Evolutionary conservation across 2,329 filamentous ascomycete genomes (phyloP), one percentile per base, ranked within the genome.

Genomic region (Botrytis galanthina): DNA sequence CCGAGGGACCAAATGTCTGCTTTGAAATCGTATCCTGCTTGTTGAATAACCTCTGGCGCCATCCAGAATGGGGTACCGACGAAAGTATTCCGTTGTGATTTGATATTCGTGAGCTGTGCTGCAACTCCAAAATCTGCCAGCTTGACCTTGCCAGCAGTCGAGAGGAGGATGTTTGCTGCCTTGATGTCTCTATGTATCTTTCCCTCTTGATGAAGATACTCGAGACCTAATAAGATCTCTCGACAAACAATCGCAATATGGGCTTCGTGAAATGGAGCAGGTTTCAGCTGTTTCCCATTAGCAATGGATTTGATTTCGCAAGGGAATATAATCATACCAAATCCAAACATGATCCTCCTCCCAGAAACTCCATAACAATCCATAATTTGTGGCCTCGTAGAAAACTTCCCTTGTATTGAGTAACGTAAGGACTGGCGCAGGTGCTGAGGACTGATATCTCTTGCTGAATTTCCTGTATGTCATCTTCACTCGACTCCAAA

Each of bases 361-460:
- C 96, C 18, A 99, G 86, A 81, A 92, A 99, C 83, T 99, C 96
- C 96, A 99, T 99, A 74, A 98, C 94, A 81, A 99, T 99, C 96
- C 96, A 99, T 86, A 99, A 85, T 84, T 98, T 99, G 82, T 95
- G 93, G 39, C 96, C 96, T 78, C 93, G 90, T n/a, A 98, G 88
- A 82, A 98, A 99, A 81, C 95, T 98, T 35, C 93, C 93, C 82
- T 95, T 97, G 87, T 99, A 99, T 81, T 97, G 93, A 26, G 96
- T 98, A 78, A 99, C 94, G 82, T 92, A 97, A 66, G 93, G 92
- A 81, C 95, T 98, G 78, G 93, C 92, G 85, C 96, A 99, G 71
- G 96, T 98, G 83, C 95, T 96, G 75, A 99, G 87, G 48, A 99
- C 92, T 4, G 94, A 92, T 78, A 99, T 98, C 82, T 99, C 96